These are phyloP conservation scores for Venturiaceae sp. DNA, from an alignment of 2,329 filamentous ascomycete genomes.

Conservation along the genomic window DNA sequence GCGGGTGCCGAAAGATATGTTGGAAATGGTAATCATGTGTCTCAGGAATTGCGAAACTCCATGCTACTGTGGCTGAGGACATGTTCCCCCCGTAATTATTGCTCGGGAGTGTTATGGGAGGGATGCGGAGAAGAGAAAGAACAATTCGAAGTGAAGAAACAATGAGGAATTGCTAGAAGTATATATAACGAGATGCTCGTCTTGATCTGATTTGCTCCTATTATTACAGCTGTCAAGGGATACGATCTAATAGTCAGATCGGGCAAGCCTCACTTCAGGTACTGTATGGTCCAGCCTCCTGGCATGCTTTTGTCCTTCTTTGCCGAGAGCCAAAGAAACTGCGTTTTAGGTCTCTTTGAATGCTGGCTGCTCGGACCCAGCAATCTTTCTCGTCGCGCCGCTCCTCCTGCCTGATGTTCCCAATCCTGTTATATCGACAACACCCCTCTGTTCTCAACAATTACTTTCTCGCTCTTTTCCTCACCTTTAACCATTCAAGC, in stretches of 20 bases:
- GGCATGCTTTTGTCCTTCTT: constrained; percentile 1
- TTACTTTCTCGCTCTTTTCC: constrained; percentile 4
- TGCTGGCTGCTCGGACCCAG: not conserved
- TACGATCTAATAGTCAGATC: not conserved
- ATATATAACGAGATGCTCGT: not conserved
- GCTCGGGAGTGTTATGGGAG: not conserved
- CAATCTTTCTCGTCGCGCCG: constrained; percentile 1
- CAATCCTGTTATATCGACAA: constrained; percentile 9
- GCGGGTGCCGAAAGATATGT: not conserved
- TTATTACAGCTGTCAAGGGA: not conserved
- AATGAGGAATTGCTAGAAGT: not conserved
- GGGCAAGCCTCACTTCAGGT: not conserved
- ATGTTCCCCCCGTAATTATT: not conserved
- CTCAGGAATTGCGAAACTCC: constrained; percentile 1
- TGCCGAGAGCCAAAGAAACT: constrained; percentile 6
- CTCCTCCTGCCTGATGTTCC: constrained; percentile 11
- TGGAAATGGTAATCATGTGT: not conserved
- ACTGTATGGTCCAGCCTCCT: not conserved
- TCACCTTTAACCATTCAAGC: constrained; percentile 11
- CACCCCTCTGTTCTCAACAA: constrained; percentile 9
- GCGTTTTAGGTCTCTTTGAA: constrained; percentile 3
- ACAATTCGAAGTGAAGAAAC: not conserved
- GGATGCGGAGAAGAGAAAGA: not conserved
- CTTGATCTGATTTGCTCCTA: not conserved
- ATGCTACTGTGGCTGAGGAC: not conserved